Evolutionary conservation across 805 yeast species (phyloP).

Genomic region (Ascoidea rubescens): DNA sequence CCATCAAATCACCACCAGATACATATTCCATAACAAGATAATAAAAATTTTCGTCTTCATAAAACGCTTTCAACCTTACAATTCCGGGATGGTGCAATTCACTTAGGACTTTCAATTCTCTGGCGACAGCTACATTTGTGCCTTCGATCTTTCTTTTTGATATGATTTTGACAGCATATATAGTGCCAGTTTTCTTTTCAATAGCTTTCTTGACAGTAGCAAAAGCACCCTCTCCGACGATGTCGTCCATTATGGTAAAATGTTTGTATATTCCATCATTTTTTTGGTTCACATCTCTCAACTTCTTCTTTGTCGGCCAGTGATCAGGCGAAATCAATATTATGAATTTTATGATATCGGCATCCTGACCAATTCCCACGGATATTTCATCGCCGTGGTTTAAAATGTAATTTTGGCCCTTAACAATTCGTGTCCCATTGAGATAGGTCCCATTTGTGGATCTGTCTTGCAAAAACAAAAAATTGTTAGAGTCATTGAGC

Average conservation of each 20-base stretch:
- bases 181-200: conserved; percentile 70
- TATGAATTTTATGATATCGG: conserved; percentile 43
- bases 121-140: conserved; percentile 65
- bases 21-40: conserved; percentile 93
- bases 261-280: conserved; percentile 50
- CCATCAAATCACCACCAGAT: conserved; percentile 96
- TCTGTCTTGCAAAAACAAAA: conserved; percentile 34
- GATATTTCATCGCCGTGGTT: conserved; percentile 90
- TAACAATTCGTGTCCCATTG: conserved; percentile 59
- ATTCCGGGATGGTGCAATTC: conserved; percentile 75
- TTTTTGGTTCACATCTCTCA: conserved; percentile 11
- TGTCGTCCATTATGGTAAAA: conserved; percentile 69
- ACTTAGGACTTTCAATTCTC: conserved; percentile 74
- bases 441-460: conserved; percentile 91
- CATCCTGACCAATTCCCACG: conserved; percentile 74
- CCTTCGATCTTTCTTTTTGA: conserved; percentile 67
- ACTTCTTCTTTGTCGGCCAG: conserved; percentile 5
- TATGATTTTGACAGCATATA: conserved; percentile 86
- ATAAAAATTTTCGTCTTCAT: conserved; percentile 68
- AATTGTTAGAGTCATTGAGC: conserved; percentile 42
- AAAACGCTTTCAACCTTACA: conserved; percentile 69
- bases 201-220: conserved; percentile 90
- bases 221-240: conserved; percentile 96
- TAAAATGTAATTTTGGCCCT: conserved; percentile 65
- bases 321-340: conserved; percentile 26